Base-by-base conservation (phyloP, 2,329 filamentous ascomycete species). In the Pseudogymnoascus sp. region DNA sequence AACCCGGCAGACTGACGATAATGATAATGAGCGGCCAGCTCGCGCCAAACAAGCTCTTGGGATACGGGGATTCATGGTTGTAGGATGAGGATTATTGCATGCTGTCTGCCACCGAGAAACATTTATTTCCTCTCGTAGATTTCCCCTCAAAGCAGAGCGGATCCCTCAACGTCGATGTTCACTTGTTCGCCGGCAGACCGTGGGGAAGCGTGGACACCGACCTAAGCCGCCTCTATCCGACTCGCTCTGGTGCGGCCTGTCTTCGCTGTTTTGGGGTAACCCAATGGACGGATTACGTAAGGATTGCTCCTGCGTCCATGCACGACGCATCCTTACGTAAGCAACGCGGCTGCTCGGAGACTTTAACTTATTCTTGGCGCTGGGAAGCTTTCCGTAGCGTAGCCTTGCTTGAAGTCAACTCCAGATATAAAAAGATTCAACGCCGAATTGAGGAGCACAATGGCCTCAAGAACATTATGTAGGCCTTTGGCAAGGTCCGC, bases 391-490 rank as follows among this genome's bases (percentile, higher is more conserved):
- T 57, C 51, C 51, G 26, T 57, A 57, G 51, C 51, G 51, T 34
- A 57, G 51, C 51, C 51, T 57, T 57, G 51, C 51, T 57, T 34
- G 51, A 57, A 57, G 51, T n/a, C 29, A 57, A 34, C 26, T 57
- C 51, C 51, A 34, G n/a, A 57, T 34, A 57, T 18, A 57, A 57
- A 57, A 57, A 12, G 51, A 34, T 57, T 57, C 51, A 57, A 34
- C 51, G 29, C 51, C 34, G 51, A 57, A 57, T 57, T 57, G 26
- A 57, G 51, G 51, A 57, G 51, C 51, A 57, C 51, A 64, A 73
- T 73, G 72, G 66, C 66, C 21, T 68, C 68, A 14, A 61, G 66
- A 68, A 63, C 66, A 62, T 65, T 64, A 31, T 29, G 72, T 11
- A 63, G 71, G 31, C 66, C 70, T 1, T 51, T 71, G 12, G 57